Conservation (phyloP, 192 early-diverging fungal species). For the Dissophora ornata region DNA sequence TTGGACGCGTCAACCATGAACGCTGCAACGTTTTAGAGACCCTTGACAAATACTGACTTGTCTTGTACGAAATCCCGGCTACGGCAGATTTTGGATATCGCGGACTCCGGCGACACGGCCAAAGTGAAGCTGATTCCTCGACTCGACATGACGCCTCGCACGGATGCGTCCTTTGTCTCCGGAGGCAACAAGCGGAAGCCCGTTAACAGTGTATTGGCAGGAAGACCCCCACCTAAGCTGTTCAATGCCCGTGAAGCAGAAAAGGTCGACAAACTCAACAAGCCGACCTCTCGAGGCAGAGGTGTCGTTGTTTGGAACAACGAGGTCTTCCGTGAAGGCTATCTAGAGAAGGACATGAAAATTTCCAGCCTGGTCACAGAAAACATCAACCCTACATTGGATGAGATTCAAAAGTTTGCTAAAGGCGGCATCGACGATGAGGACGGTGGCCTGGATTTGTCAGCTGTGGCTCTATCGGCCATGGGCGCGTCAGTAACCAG, state of each 20-base stretch:
- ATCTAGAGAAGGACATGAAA: slow-evolving; percentile 86
- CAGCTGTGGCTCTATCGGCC: slow-evolving; percentile 59
- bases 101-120: slow-evolving; percentile 73
- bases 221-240: slow-evolving; percentile 78
- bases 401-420: slow-evolving; percentile 89
- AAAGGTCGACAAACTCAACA: slow-evolving; percentile 59
- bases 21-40: too few species aligned
- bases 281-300: slow-evolving; percentile 66
- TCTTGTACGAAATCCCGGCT: too few species aligned
- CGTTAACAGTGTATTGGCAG: slow-evolving; percentile 52
- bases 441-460: slow-evolving; percentile 65
- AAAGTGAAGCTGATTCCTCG: slow-evolving; percentile 82
- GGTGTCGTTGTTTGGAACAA: slow-evolving; percentile 67
- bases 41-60: too few species aligned
- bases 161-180: slow-evolving; percentile 43
- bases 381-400: slow-evolving; percentile 87
- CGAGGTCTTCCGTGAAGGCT: slow-evolving; percentile 79
- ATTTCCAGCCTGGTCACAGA: slow-evolving; percentile 70
- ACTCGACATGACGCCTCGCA: slow-evolving; percentile 66
- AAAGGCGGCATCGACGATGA: slow-evolving; percentile 79
- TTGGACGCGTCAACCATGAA: neutral
- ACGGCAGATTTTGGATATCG: slow-evolving; percentile 61
- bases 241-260: slow-evolving; percentile 75
- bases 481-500: slow-evolving; percentile 62
- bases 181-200: slow-evolving; percentile 70